Percentiles rank a stretch among this genome's conserved stretches.
These are phyloP conservation scores for Tylopilus sp. DNA, from an alignment of 768 basidiomycete species.

Conservation along the genomic window DNA sequence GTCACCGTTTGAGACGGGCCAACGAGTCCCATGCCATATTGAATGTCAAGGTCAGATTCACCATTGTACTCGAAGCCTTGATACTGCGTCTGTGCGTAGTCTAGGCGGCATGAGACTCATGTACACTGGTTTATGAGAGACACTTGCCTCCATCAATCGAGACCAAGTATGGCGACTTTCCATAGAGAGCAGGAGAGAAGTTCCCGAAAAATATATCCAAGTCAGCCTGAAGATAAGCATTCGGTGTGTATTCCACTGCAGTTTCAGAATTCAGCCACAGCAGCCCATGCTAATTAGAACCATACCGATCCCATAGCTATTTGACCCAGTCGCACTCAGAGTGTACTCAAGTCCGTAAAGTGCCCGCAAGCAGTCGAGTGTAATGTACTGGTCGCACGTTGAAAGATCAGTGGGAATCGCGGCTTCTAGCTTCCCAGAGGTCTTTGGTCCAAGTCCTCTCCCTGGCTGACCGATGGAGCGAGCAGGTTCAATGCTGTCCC, in stretches of 20 bases:
- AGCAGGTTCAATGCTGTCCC: slow-evolving; percentile 10
- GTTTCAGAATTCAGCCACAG: background rate
- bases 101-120: slow-evolving; percentile 10
- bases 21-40: slow-evolving; percentile 30
- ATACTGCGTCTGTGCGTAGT: slow-evolving; percentile 26
- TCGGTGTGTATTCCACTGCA: slow-evolving; percentile 12
- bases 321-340: slow-evolving; percentile 9
- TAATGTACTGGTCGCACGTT: slow-evolving; percentile 27
- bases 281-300: background rate
- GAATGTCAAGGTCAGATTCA: slow-evolving; percentile 32
- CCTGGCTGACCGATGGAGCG: slow-evolving; percentile 13
- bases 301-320: slow-evolving; percentile 1
- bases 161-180: slow-evolving; percentile 24
- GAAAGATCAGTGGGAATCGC: too few relatives aligned
- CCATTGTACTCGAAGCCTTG: slow-evolving; percentile 25
- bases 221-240: background rate
- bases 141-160: slow-evolving; percentile 32
- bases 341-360: slow-evolving; percentile 23
- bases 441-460: too few relatives aligned
- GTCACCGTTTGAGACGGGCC: slow-evolving; percentile 25
- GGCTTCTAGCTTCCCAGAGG: too few relatives aligned
- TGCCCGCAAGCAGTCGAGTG: slow-evolving; percentile 28
- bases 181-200: slow-evolving; percentile 5
- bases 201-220: background rate
- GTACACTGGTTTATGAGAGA: background rate